phyloP scores from a whole-genome alignment of 2,329 filamentous ascomycete genomes.

The Geosmithia flava region DNA sequence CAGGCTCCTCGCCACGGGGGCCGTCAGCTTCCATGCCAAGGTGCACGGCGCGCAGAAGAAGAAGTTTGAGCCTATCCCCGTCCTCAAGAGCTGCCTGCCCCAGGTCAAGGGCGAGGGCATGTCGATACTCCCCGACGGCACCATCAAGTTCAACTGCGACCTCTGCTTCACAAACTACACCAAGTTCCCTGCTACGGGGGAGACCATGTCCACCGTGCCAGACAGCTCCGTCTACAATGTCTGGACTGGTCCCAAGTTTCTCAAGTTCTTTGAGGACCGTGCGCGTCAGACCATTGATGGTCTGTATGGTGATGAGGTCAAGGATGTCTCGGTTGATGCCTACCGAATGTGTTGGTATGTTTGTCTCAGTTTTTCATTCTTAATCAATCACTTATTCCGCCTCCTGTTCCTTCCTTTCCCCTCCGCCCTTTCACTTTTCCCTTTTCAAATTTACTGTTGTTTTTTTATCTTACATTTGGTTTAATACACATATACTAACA shows the following conservation, averaged over 20 bases:
- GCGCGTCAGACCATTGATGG: conserved; percentile 23
- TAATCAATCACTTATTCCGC: background rate
- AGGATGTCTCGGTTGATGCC: conserved; percentile 23
- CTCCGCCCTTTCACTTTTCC: background rate
- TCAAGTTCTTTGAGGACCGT: conserved; percentile 30
- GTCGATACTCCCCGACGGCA: conserved; percentile 30
- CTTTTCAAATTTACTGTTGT: background rate
- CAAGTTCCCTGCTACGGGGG: conserved; percentile 30
- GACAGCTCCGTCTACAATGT: conserved; percentile 26
- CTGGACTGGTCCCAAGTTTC: conserved; percentile 24
- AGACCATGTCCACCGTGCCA: conserved; percentile 39
- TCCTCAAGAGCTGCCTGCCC: conserved; percentile 33
- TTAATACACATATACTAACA: no score
- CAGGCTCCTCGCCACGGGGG: conserved; percentile 44
- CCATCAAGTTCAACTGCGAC: conserved; percentile 51
- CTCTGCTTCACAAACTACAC: conserved; percentile 44
- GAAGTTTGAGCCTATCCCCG: conserved; percentile 35
- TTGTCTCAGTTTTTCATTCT: conserved; percentile 1
- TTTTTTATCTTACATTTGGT: no score
- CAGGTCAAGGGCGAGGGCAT: conserved; percentile 29
- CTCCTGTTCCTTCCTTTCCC: background rate
- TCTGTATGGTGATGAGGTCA: conserved; percentile 26
- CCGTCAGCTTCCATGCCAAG: conserved; percentile 26
- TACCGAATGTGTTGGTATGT: conserved; percentile 44
- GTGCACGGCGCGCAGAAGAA: conserved; percentile 29